Percentiles rank a stretch among this genome's conserved stretches.
Evolutionary conservation across 805 yeast genomes (phyloP).

Genomic region (Zygosaccharomyces gambellarensis): DNA sequence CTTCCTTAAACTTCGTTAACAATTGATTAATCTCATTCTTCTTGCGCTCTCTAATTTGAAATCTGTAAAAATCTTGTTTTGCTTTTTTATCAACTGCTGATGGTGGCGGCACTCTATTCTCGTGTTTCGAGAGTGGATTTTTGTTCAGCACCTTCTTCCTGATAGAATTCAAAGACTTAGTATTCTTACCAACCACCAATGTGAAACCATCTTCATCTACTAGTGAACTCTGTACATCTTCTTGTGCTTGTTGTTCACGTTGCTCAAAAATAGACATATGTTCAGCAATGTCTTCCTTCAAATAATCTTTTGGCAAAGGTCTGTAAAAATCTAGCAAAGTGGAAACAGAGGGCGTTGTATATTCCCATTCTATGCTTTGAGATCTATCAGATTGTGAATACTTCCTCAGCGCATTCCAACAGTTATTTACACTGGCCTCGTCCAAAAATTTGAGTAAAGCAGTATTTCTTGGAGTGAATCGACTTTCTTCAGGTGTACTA

Average conservation of each 20-base stretch:
- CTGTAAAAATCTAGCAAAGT: conserved; percentile 42
- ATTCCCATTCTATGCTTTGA: conserved; percentile 35
- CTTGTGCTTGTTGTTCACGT: conserved; percentile 60
- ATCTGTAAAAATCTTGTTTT: conserved; percentile 88
- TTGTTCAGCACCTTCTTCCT: conserved; percentile 32
- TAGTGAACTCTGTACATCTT: conserved; percentile 49
- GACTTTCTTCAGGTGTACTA: conserved; percentile 27
- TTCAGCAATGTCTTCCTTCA: conserved; percentile 54
- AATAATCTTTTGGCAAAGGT: conserved; percentile 44
- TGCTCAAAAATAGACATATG: conserved; percentile 64
- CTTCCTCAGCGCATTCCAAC: conserved; percentile 52
- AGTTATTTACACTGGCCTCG: conserved; percentile 50
- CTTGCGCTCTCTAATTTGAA: conserved; percentile 91
- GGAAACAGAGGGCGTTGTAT: conserved; percentile 33
- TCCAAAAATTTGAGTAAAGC: conserved; percentile 74
- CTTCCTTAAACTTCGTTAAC: conserved; percentile 77
- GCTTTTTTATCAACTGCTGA: conserved; percentile 57
- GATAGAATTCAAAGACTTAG: conserved; percentile 58
- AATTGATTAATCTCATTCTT: conserved; percentile 88
- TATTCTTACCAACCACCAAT: conserved; percentile 78
- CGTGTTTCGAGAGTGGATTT: conserved; percentile 33
- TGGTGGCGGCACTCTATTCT: conserved; percentile 19
- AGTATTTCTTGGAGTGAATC: conserved; percentile 65
- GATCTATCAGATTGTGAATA: conserved; percentile 47
- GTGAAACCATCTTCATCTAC: conserved; percentile 96